A percentile compares a stretch with the other conserved stretches of the same genome.
Conservation (phyloP, 495 filamentous ascomycete species). For the Alectoria sarmentosa region DNA sequence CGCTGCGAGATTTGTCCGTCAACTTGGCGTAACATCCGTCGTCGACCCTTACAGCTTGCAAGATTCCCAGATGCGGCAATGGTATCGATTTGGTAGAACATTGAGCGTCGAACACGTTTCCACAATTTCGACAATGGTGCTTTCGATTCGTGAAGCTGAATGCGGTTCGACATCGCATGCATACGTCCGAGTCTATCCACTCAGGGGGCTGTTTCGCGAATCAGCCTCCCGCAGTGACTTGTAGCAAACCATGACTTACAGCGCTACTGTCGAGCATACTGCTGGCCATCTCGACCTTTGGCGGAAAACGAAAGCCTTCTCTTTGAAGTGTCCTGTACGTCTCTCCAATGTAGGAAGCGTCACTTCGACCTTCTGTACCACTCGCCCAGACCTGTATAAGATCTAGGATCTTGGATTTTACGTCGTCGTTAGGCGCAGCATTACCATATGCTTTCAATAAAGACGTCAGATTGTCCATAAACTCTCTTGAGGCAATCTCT, state of each 20-base stretch:
- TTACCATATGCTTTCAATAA: slow-evolving; percentile 73
- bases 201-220: slow-evolving; percentile 68
- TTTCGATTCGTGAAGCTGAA: slow-evolving; percentile 98
- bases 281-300: slow-evolving; percentile 75
- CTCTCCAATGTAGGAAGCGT: slow-evolving; percentile 78
- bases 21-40: slow-evolving; percentile 91
- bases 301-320: slow-evolving; percentile 87
- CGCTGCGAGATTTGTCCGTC: slow-evolving; percentile 60
- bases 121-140: slow-evolving; percentile 96
- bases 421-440: slow-evolving; percentile 71
- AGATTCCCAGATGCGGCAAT: slow-evolving; percentile 85
- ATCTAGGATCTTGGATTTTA: slow-evolving; percentile 83
- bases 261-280: slow-evolving; percentile 97
- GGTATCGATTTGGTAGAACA: slow-evolving; percentile 87
- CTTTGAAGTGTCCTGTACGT: slow-evolving; percentile 72
- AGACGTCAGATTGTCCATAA: slow-evolving; percentile 94
- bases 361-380: slow-evolving; percentile 77
- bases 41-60: slow-evolving; percentile 89
- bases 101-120: slow-evolving; percentile 89
- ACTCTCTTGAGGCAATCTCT: slow-evolving; percentile 93
- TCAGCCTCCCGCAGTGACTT: slow-evolving; percentile 16
- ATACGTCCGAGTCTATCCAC: slow-evolving; percentile 97
- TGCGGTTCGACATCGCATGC: slow-evolving; percentile 91
- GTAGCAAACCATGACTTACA: slow-evolving; percentile 48
- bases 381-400: slow-evolving; percentile 90